A percentile compares a stretch with the other conserved stretches of the same genome.
These are phyloP conservation scores for Clavispora phyllophila DNA, from an alignment of 805 yeast genomes.

Conservation along the genomic window DNA sequence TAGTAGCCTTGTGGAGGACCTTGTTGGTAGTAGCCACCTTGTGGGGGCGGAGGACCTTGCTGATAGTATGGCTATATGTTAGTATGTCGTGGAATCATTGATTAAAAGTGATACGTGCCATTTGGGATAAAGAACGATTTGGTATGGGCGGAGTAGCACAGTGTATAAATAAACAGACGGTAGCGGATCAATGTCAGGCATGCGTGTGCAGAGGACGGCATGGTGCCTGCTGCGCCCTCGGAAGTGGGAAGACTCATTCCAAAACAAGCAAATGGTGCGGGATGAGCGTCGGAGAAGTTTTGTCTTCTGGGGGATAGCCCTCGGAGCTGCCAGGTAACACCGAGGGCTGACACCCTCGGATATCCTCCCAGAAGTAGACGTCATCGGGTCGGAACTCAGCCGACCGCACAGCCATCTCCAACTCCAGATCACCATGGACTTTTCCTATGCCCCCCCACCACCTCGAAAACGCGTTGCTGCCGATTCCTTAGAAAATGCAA, in stretches of 20 bases:
- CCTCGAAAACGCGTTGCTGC: constrained; percentile 3
- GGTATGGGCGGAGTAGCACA: not conserved
- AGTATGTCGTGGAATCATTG: constrained; percentile 3
- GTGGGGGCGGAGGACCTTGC: constrained; percentile 19
- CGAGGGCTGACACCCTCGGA: not conserved
- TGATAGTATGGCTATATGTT: constrained; percentile 9
- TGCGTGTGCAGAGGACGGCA: not conserved
- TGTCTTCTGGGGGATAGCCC: too few relatives aligned
- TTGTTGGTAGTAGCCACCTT: constrained; percentile 21
- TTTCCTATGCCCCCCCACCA: constrained; percentile 14
- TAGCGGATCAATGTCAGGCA: not conserved
- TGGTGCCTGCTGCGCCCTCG: not conserved
- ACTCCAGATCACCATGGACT: constrained; percentile 7
- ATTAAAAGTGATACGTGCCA: too few relatives aligned
- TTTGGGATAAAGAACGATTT: too few relatives aligned
- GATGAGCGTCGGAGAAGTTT: too few relatives aligned
- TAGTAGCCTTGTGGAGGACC: constrained; percentile 26
- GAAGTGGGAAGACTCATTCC: not conserved
- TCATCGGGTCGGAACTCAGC: not conserved
- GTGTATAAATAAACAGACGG: not conserved
- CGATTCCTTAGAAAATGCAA: not conserved
- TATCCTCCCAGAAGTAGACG: not conserved
- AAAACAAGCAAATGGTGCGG: not conserved
- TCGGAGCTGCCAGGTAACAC: too few relatives aligned
- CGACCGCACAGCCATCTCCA: not conserved